Base-by-base conservation (phyloP, 2,329 filamentous ascomycete genomes). In the Aureobasidium sp. region DNA sequence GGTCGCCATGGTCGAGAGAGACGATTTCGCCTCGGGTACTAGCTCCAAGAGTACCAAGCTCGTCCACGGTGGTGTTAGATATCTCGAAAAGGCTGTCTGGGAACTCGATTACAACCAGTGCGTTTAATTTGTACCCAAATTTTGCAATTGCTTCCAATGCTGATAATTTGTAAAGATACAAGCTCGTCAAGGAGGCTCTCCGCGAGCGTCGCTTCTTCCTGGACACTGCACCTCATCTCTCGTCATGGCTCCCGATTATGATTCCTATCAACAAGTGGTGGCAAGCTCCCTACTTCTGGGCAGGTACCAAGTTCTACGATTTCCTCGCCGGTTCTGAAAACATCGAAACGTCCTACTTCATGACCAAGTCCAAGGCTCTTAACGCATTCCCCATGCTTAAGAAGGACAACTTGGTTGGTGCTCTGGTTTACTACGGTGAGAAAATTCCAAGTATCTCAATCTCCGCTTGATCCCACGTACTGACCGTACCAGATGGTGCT, bases 331-430 rank as follows among this genome's bases (percentile, higher is more conserved):
- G 90, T 15, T 87, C 87, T 44, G 90, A 95, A 74, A 91, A 91
- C 61, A 92, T 95, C 70, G 90, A 95, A 75, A 91, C 85, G 69
- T 93, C 89, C 6, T 95, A 95, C 77, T 95, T 95, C 73, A 77
- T 95, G 71, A 92, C 90, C 27, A 87, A 87, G 74, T 92, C 88
- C 73, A 93, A 93, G 76, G 90, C 90, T 9, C 79, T 95, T 65
- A 90, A 93, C 72, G 88, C 88, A 2, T 95, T 95, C 71, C 91
- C 91, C 8, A 94, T 95, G 90, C 76, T 95, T 67, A 92, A 90
- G 77, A 87, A 85, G 71, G 86, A 89, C 46, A 85, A 88, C 66
- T 79, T 95, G 15, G 83, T 92, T 48, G 91, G 91, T 64, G 90
- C 90, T 63, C 78, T 95, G 70, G 90, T 95, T 27, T 96, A 96